These are phyloP conservation scores for Leccinum pseudoinsigne DNA, from an alignment of 1,284 basidiomycete species.

Conservation along the genomic window DNA sequence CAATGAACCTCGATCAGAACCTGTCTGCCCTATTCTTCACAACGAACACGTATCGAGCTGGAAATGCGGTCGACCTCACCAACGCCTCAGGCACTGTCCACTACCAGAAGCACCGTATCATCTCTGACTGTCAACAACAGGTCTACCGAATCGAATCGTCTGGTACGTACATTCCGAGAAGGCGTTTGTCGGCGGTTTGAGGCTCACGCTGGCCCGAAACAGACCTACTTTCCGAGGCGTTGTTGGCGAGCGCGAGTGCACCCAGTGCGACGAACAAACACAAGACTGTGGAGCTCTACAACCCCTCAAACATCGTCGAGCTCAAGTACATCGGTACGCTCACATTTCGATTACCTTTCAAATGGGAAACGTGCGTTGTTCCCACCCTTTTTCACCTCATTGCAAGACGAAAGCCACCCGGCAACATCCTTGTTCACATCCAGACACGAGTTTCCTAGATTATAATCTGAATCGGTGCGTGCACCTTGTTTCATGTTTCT, in stretches of 20 bases:
- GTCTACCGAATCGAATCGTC: slow-evolving; percentile 65
- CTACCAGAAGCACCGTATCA: slow-evolving; percentile 65
- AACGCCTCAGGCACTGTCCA: slow-evolving; percentile 62
- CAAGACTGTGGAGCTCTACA: slow-evolving; percentile 74
- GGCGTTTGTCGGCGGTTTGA: not conserved
- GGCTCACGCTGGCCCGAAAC: not conserved
- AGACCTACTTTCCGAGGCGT: slow-evolving; percentile 69
- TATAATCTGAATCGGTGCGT: slow-evolving; percentile 75
- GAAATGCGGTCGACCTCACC: slow-evolving; percentile 58
- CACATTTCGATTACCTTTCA: slow-evolving; percentile 75
- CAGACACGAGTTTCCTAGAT: slow-evolving; percentile 82
- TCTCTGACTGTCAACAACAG: slow-evolving; percentile 32
- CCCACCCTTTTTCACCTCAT: not conserved
- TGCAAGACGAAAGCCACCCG: not conserved
- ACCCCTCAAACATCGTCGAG: slow-evolving; percentile 68
- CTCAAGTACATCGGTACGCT: slow-evolving; percentile 74
- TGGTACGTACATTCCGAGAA: slow-evolving; percentile 43
- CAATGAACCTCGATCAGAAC: slow-evolving; percentile 78
- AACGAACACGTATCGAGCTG: slow-evolving; percentile 52
- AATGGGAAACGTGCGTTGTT: slow-evolving; percentile 73
- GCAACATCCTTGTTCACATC: not conserved
- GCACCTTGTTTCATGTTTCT: not conserved
- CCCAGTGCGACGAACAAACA: slow-evolving; percentile 65
- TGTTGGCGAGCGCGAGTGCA: slow-evolving; percentile 63
- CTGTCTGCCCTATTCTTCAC: slow-evolving; percentile 73